A percentile compares a stretch with the other conserved stretches of the same genome.
phyloP scores from a whole-genome alignment of 768 basidiomycete genomes.

The Brasilioporus rufonigricans region DNA sequence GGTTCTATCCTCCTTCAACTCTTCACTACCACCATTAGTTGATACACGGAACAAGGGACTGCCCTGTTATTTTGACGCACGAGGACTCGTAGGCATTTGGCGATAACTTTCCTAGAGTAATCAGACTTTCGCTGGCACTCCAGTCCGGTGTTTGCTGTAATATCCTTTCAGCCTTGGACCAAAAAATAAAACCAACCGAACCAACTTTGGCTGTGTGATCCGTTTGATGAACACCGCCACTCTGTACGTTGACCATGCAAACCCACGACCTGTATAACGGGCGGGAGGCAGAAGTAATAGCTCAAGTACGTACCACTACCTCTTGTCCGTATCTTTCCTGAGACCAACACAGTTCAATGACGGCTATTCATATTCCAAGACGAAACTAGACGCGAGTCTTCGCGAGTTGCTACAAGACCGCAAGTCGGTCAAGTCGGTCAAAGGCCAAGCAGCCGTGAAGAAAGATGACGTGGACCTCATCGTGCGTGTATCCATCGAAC shows the following conservation, averaged over 20 bases:
- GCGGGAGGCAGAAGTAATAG: constrained; percentile 31
- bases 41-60: constrained; percentile 18
- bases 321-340: constrained; percentile 16
- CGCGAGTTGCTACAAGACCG: constrained; percentile 52
- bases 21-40: constrained; percentile 6
- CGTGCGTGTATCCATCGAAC: constrained; percentile 16
- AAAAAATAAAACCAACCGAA: constrained; percentile 7
- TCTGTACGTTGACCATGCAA: constrained; percentile 8
- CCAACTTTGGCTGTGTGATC: neutral
- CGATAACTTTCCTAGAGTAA: constrained; percentile 24
- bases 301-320: constrained; percentile 15
- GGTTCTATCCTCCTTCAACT: constrained; percentile 17
- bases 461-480: constrained; percentile 30
- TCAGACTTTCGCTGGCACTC: constrained; percentile 26
- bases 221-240: constrained; percentile 25
- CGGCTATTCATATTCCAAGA: constrained; percentile 44
- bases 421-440: constrained; percentile 52
- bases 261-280: constrained; percentile 27
- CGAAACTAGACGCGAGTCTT: constrained; percentile 33
- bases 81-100: constrained; percentile 18
- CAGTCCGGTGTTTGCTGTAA: constrained; percentile 32
- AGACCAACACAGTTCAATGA: constrained; percentile 49
- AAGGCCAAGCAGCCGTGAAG: constrained; percentile 20
- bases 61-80: constrained; percentile 14
- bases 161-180: constrained; percentile 18